Evolutionary conservation across 2,329 filamentous ascomycete species (phyloP).

Genomic region (Arthroderma sp.): DNA sequence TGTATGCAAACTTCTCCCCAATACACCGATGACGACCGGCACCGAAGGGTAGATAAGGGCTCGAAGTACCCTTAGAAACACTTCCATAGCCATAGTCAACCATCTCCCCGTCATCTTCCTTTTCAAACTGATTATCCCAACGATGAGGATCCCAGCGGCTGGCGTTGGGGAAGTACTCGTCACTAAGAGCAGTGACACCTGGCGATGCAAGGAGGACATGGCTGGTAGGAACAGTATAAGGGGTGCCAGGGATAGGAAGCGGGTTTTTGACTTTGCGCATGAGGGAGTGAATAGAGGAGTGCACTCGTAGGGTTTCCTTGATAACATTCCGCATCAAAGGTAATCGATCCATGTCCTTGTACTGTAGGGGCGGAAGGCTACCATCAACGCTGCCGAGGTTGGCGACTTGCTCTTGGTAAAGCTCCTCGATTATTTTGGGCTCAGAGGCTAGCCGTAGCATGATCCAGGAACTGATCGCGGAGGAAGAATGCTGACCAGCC

Average conservation of each 20-base stretch:
- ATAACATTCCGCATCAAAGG: conserved; percentile 52
- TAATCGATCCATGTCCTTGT: conserved; percentile 48
- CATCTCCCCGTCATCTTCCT: conserved; percentile 40
- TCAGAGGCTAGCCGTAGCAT: conserved; percentile 59
- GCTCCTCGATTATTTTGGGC: conserved; percentile 57
- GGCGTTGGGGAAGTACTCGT: conserved; percentile 50
- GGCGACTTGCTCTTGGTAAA: conserved; percentile 54
- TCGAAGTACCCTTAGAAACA: conserved; percentile 48
- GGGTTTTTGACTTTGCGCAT: conserved; percentile 61
- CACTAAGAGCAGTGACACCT: conserved; percentile 46
- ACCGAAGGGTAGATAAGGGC: conserved; percentile 59
- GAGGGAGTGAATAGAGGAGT: conserved; percentile 61
- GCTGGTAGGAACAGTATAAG: conserved; percentile 63
- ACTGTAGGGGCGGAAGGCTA: conserved; percentile 40
- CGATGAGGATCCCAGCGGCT: conserved; percentile 49
- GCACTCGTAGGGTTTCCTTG: conserved; percentile 59
- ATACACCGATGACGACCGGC: conserved; percentile 63
- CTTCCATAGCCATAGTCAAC: conserved; percentile 52
- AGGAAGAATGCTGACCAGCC: conserved; percentile 72
- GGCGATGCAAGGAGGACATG: conserved; percentile 69
- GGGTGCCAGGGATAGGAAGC: conserved; percentile 40
- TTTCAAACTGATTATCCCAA: conserved; percentile 36
- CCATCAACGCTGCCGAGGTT: conserved; percentile 36
- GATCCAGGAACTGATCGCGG: conserved; percentile 67
- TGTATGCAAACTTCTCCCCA: conserved; percentile 63